Conservation (phyloP, 148 eudicot genomes). For the Arbutus unedo region DNA sequence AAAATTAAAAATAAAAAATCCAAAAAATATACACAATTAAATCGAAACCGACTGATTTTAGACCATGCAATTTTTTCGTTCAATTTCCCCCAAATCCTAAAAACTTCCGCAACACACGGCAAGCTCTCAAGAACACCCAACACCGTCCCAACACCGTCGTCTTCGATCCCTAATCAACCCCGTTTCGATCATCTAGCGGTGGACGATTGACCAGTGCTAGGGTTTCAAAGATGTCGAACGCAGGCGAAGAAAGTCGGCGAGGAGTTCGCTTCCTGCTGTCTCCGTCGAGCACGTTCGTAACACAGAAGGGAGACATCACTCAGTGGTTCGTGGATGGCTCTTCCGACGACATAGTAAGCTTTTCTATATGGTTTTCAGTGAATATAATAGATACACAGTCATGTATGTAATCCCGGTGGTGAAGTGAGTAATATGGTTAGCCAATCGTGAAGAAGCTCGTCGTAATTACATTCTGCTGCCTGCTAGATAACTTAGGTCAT, state of each 20-base stretch:
- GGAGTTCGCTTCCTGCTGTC: constrained; percentile 39
- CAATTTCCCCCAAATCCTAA: neutral
- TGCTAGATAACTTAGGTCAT: neutral
- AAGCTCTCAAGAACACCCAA: neutral
- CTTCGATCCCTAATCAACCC: neutral
- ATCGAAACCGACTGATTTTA: no score
- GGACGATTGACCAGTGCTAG: constrained; percentile 16
- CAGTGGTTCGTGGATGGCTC: constrained; percentile 75
- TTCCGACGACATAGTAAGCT: constrained; percentile 76
- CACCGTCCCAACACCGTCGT: neutral
- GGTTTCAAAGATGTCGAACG: constrained; percentile 53
- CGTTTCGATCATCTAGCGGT: constrained; percentile 9
- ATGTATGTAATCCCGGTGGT: neutral
- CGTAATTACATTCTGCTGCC: neutral
- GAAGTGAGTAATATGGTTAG: neutral
- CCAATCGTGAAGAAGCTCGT: neutral
- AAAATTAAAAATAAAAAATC: no score
- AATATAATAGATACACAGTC: neutral
- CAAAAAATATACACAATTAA: no score
- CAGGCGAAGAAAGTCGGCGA: constrained; percentile 11
- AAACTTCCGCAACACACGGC: neutral
- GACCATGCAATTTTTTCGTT: no score
- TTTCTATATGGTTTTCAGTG: neutral
- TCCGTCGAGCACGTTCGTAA: constrained; percentile 40
- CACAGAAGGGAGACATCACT: constrained; percentile 82